phyloP scores from a whole-genome alignment of 805 yeast genomes.

The Starmerella apis region DNA sequence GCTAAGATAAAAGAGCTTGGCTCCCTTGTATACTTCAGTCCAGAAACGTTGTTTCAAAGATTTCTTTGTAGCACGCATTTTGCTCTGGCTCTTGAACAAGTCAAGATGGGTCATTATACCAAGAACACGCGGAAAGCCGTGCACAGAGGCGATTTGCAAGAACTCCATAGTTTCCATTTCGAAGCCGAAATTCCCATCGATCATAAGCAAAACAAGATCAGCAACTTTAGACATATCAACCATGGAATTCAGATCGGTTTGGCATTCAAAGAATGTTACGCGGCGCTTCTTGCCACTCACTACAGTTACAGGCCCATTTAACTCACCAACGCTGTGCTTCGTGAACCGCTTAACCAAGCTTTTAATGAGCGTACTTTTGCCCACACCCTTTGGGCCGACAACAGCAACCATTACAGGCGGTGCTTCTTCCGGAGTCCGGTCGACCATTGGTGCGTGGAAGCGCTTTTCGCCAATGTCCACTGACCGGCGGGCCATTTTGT shows the following conservation, averaged over 20 bases:
- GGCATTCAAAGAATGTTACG: conserved; percentile 84
- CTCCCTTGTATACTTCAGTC: conserved; percentile 99
- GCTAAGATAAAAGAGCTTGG: conserved; percentile 83
- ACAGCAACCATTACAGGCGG: conserved; percentile 95
- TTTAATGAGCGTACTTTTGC: conserved; percentile 85
- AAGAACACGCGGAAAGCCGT: conserved; percentile 95
- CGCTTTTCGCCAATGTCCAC: conserved; percentile 73
- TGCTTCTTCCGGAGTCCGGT: conserved; percentile 94
- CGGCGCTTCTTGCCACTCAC: conserved; percentile 92
- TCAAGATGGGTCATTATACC: conserved; percentile 96
- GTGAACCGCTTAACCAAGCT: conserved; percentile 80
- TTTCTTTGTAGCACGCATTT: conserved; percentile 84
- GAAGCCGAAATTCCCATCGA: conserved; percentile 95
- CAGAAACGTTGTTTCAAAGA: conserved; percentile 87
- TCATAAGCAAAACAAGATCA: conserved; percentile 74
- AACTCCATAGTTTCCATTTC: conserved; percentile 99
- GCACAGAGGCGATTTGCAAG: conserved; percentile 89
- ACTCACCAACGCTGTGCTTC: conserved; percentile 72
- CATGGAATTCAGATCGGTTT: conserved; percentile 89
- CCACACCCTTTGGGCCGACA: conserved; percentile 98
- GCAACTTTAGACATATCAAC: conserved; percentile 92
- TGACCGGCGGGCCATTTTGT: conserved; percentile 70
- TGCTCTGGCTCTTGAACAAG: conserved; percentile 77
- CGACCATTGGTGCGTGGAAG: conserved; percentile 94
- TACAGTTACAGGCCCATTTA: conserved; percentile 92